Percentiles rank a stretch among this genome's conserved stretches.
These are phyloP conservation scores for Phytophthora gonapodyides DNA, from an alignment of 352 stramenopile genomes.

Conservation along the genomic window DNA sequence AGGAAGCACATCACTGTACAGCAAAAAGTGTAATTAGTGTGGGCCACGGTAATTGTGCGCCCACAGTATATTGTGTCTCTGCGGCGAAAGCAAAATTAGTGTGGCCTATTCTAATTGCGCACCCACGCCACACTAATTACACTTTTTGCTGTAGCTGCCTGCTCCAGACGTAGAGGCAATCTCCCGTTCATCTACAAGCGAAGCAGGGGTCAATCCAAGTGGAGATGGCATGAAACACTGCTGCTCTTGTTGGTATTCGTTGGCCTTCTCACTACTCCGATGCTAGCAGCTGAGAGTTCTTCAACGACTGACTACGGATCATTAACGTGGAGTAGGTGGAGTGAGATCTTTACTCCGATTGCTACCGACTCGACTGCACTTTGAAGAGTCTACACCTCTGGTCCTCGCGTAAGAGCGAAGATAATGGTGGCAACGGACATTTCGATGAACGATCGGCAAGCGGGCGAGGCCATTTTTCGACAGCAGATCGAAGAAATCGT, in stretches of 20 bases:
- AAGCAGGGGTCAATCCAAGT: constrained; percentile 1
- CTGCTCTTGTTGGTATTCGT: constrained; percentile 11
- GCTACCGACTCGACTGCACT: constrained; percentile 1
- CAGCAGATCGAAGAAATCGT: constrained; percentile 24
- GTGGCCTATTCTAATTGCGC: no score
- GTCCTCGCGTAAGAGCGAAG: constrained; percentile 29
- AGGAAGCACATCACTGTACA: no score
- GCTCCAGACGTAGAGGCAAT: background rate
- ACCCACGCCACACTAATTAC: no score
- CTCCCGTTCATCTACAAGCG: background rate
- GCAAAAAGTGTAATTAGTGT: no score
- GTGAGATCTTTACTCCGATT: constrained; percentile 7
- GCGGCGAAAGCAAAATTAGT: no score
- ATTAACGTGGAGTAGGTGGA: constrained; percentile 21
- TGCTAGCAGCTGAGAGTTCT: constrained; percentile 2
- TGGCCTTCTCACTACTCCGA: background rate
- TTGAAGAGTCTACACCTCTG: constrained; percentile 6
- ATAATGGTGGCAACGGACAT: constrained; percentile 20
- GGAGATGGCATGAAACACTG: background rate
- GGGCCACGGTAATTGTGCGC: no score
- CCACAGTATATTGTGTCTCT: no score
- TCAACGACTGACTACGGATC: constrained; percentile 21
- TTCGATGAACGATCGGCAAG: constrained; percentile 18
- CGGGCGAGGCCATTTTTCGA: constrained; percentile 22
- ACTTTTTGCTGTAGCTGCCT: no score